Evolutionary conservation across 129 eudicot genomes (phyloP).

Genomic region (Pseudognaphalium luteoalbum): DNA sequence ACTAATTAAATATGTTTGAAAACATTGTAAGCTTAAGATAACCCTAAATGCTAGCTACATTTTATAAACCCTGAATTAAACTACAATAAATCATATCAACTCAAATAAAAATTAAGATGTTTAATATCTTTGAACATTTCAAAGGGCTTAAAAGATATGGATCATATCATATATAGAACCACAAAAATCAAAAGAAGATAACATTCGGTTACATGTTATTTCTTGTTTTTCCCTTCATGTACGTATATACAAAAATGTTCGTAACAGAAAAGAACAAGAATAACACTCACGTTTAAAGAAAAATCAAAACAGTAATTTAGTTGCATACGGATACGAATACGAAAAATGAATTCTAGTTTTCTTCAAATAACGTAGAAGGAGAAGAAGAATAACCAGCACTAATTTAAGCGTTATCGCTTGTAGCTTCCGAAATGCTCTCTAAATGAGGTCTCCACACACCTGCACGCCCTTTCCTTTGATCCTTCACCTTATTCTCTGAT

Average conservation of each 20-base stretch:
- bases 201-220: slow-evolving; percentile 32
- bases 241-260: slow-evolving; percentile 23
- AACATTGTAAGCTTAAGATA: too few relatives aligned
- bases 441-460: slow-evolving; percentile 92
- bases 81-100: too few relatives aligned
- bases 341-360: slow-evolving; percentile 33
- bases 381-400: slow-evolving; percentile 15
- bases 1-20: too few relatives aligned
- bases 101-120: too few relatives aligned
- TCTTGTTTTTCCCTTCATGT: slow-evolving; percentile 35
- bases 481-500: slow-evolving; percentile 65
- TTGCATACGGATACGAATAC: slow-evolving; percentile 27
- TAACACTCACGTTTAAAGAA: slow-evolving; percentile 3
- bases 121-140: not conserved
- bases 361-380: not conserved
- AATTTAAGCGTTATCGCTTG: slow-evolving; percentile 26
- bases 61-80: too few relatives aligned
- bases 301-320: not conserved
- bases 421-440: slow-evolving; percentile 82
- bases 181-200: not conserved
- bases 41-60: too few relatives aligned
- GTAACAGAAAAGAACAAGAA: slow-evolving; percentile 35
- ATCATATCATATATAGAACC: not conserved
- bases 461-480: slow-evolving; percentile 72
- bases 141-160: not conserved